Evolutionary conservation across 768 basidiomycete genomes (phyloP), one percentile per base, ranked within the genome.

Genomic region (Pleurotus citrinopileatus): DNA sequence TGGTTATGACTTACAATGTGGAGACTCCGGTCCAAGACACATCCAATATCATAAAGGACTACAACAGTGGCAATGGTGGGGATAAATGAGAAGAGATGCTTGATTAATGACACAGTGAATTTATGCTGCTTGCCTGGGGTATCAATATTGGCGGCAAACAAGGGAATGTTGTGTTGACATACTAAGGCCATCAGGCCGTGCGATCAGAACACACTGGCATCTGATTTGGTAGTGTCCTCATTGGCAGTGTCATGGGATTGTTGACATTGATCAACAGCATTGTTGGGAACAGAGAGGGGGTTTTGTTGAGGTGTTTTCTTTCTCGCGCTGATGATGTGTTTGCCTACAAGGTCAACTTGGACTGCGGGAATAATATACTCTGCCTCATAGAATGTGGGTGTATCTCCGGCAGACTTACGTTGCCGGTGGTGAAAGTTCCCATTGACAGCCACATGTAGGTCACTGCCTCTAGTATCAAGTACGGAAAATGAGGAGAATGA

Each of bases 361-460:
- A 34, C 53, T 22, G 74, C 73, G 0, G 66, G 55, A n/a, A 77
- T 26, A 26, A 77, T 63, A 34, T 69, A 69, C 0, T 53, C 44
- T 0, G 69, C 68, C 1, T 70, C 56, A 23, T 73, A 68, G 22
- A 70, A 71, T 3, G 44, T 20, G 0, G 70, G 67, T 28, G 46
- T 29, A 40, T 74, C 63, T 3, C 70, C 71, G 0, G 64, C 67
- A 3, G 55, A 45, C 0, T 45, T 17, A 2, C 61, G 45, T 50
- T 78, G 74, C 0, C 64, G 57, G 52, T 77, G 71, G 43, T 72
- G 68, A 55, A 76, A 75, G 34, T 73, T 74, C 0, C 71, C 71
- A 22, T 22, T 45, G 13, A 45, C 53, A 2, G 29, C 34, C 0
- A 57, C 37, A 34, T 54, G 53, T 3, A 57, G 3, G 29, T 57